Evolutionary conservation across 768 basidiomycete genomes (phyloP), one percentile per base, ranked within the genome.

Genomic region (Tubosaeta sp.): DNA sequence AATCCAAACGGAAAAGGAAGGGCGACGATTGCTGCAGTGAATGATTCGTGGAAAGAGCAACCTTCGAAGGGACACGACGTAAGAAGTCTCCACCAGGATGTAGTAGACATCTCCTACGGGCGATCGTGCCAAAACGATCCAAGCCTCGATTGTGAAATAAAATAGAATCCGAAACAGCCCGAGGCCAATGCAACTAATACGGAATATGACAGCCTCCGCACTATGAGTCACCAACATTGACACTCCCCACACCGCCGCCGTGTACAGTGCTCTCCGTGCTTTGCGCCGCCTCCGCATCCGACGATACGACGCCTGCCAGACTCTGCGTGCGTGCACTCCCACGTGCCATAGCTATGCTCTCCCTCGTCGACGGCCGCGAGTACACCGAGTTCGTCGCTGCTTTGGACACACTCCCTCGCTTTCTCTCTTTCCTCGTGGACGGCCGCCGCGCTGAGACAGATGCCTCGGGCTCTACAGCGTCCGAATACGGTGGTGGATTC

Each of bases 401-500:
- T 31, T 37, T 56, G 5, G 66, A 56, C 7, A 7, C 6, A 16
- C 52, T 60, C 2, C 27, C 29, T 7, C 29, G 50, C 10, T 22
- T 50, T 46, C 39, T 45, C 2, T 49, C 13, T 26, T 48, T 52
- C 34, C 27, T 58, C 19, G 14, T 33, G 22, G 59, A 52, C 2
- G n/a, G 4, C 26, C 32, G 46, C 41, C 34, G 55, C 12, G 25
- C 26, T 25, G 9, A 38, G 25, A 1, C 33, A 22, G 51, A 49
- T 5, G 49, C 2, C 13, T 37, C 27, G 6, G 37, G 26, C 11
- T 42, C 54, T 6, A 12, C 29, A 1, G 57, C 46, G 11, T 52
- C 50, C 26, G 60, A 52, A 35, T 68, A 68, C 6, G 67, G 53
- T 4, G 68, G 67, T 14, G 68, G 67, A 38, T 68, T 68, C 50